A percentile compares a stretch with the other conserved stretches of the same genome.
Conservation (phyloP, 495 filamentous ascomycete genomes). For the Aspergillus bertholletiae region DNA sequence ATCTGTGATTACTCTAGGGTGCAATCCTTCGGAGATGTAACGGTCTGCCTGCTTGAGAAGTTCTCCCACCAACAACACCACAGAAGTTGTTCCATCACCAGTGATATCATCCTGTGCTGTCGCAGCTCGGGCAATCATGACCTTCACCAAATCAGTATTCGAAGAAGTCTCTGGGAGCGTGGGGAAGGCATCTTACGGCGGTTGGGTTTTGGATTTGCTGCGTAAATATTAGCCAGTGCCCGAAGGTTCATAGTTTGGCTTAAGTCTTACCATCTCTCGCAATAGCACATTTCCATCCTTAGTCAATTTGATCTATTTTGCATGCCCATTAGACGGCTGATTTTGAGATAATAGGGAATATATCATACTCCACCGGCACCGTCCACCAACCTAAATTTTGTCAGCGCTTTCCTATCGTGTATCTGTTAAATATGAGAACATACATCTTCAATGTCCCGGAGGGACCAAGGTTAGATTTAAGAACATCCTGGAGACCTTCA, state of each 20-base stretch:
- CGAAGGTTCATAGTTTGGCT: not conserved
- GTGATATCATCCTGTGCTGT: constrained; percentile 98
- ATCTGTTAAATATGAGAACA: constrained; percentile 16
- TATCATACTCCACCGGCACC: constrained; percentile 81
- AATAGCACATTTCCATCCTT: constrained; percentile 97
- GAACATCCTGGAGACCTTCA: constrained; percentile 91
- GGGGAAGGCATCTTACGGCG: constrained; percentile 55
- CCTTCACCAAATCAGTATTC: constrained; percentile 40
- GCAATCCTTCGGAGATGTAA: constrained; percentile 89
- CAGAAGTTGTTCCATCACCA: constrained; percentile 95
- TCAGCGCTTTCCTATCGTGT: constrained; percentile 23
- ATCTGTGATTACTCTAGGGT: constrained; percentile 95
- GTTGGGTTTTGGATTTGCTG: constrained; percentile 83
- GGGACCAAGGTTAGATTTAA: constrained; percentile 94
- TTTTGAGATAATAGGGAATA: constrained; percentile 8
- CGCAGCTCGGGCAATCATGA: constrained; percentile 98
- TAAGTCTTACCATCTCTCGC: constrained; percentile 80
- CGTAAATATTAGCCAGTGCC: constrained; percentile 30
- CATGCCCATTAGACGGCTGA: constrained; percentile 13
- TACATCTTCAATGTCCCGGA: constrained; percentile 96
- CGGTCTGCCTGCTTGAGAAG: constrained; percentile 95
- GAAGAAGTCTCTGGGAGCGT: constrained; percentile 7
- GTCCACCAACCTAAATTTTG: constrained; percentile 75
- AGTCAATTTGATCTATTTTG: constrained; percentile 85
- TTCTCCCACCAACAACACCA: constrained; percentile 93